A percentile compares a stretch with the other conserved stretches of the same genome.
phyloP scores from a whole-genome alignment of 768 basidiomycete genomes.

The Trametes punicea region DNA sequence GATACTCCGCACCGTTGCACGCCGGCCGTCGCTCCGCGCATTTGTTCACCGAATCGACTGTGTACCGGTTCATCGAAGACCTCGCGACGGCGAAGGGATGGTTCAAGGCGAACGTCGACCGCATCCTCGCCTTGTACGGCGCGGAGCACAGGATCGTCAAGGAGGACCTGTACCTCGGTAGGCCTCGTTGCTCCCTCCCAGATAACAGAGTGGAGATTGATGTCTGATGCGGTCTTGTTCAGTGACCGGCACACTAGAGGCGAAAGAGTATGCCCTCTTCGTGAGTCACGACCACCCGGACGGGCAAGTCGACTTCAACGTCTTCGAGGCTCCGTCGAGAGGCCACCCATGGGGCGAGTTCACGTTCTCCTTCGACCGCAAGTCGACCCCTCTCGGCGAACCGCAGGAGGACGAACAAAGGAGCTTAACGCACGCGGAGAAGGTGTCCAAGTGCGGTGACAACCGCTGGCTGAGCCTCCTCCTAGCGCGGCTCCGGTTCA shows the following conservation, averaged over 20 bases:
- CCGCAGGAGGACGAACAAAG: conserved; percentile 32
- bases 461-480: conserved; percentile 55
- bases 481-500: conserved; percentile 63
- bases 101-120: conserved; percentile 67
- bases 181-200: conserved; percentile 7
- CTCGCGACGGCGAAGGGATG: conserved; percentile 65
- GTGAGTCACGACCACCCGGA: conserved; percentile 70
- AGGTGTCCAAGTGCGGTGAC: conserved; percentile 44
- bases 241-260: conserved; percentile 70
- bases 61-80: conserved; percentile 64
- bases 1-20: conserved; percentile 58
- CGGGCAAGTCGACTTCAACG: conserved; percentile 64
- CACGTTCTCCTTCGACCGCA: conserved; percentile 46
- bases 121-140: conserved; percentile 56
- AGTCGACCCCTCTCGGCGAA: conserved; percentile 40
- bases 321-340: conserved; percentile 45
- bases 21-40: conserved; percentile 65
- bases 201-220: not conserved
- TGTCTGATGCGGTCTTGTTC: not conserved
- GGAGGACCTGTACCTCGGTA: conserved; percentile 37
- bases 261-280: conserved; percentile 70
- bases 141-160: conserved; percentile 32
- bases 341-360: conserved; percentile 76
- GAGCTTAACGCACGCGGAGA: conserved; percentile 46
- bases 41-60: conserved; percentile 65